Evolutionary conservation across 768 basidiomycete species (phyloP).

Genomic region (Tremella fuciformis): DNA sequence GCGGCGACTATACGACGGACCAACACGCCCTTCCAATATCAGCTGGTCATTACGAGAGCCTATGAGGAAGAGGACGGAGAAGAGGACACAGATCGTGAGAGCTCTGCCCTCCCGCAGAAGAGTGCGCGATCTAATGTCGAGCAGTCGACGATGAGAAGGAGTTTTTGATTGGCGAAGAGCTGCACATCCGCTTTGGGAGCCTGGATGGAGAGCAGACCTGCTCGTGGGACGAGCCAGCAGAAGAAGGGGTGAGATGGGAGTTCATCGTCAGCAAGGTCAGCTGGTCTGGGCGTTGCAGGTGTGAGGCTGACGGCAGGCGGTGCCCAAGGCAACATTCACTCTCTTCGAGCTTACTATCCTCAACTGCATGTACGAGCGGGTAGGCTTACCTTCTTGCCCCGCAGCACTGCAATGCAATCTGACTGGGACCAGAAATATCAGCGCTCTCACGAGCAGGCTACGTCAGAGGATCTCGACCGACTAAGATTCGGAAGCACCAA

Average conservation of each 20-base stretch:
- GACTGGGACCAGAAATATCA: slow-evolving; percentile 67
- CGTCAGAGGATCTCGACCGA: slow-evolving; percentile 68
- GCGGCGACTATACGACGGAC: slow-evolving; percentile 86
- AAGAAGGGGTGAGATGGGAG: slow-evolving; percentile 89
- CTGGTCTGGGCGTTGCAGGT: too few species aligned
- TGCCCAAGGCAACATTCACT: slow-evolving; percentile 70
- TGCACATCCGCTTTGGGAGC: slow-evolving; percentile 77
- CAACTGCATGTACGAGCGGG: slow-evolving; percentile 84
- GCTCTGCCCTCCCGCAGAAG: slow-evolving; percentile 53
- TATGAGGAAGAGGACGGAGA: slow-evolving; percentile 85
- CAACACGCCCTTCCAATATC: slow-evolving; percentile 67
- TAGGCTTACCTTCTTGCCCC: slow-evolving; percentile 21
- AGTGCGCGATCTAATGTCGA: background rate
- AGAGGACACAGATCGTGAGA: slow-evolving; percentile 63
- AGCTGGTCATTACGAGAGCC: slow-evolving; percentile 91
- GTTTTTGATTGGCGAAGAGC: slow-evolving; percentile 84
- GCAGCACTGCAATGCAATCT: background rate
- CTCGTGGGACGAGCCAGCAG: slow-evolving; percentile 83
- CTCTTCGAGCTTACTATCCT: slow-evolving; percentile 95
- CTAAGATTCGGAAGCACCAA: slow-evolving; percentile 58
- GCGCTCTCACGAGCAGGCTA: slow-evolving; percentile 64
- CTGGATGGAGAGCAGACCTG: slow-evolving; percentile 70
- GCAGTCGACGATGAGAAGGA: slow-evolving; percentile 89
- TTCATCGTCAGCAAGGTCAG: slow-evolving; percentile 62
- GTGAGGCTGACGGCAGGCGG: slow-evolving; percentile 48